Evolutionary conservation across 2,329 filamentous ascomycete species (phyloP), one percentile per base, ranked within the genome.

Genomic region (Pseudocercospora vitis): DNA sequence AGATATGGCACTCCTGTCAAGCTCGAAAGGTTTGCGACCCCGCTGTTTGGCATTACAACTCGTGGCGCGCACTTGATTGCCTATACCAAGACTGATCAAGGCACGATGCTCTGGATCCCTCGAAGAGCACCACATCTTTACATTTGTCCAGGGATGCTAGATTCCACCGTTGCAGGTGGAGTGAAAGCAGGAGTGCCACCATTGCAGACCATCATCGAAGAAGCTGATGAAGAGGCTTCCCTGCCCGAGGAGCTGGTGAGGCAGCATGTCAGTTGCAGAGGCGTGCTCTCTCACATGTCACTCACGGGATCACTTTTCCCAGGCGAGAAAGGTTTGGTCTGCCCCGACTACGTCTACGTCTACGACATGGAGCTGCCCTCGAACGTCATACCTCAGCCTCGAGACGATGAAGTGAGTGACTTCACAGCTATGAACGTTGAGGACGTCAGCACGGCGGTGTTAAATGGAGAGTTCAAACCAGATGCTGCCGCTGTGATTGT

Each of bases 101-200:
- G 84, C 8, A 73, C 95, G 39, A 86, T 83, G 65, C 77, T 97
- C 35, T 96, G 94, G 91, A 82, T 95, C 2, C 87, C 92, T 2
- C 81, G 85, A 42, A 81, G 92, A 7, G 81, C 90, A 8, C 77
- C 77, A 48, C 81, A 78, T 57, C 96, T 97, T 75, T 84, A 88
- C 60, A 96, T 90, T 0, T 99, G 91, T 66, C 86, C 87, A 0
- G 81, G 86, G 19, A 91, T 96, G 77, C 78, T 97, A 56, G 94
- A 97, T 71, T 97, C 96, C 70, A 90, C 90, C 1, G 92, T 95
- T 3, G 94, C 91, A 0, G 88, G 88, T 1, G 88, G 89, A 0
- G 84, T 97, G 61, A 85, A 87, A 70, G 87, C 88, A 0, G 87
- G 85, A n/a, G 90, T 95, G 68, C 78, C 80, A 14, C 88, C 88